phyloP scores from a whole-genome alignment of 805 yeast genomes.

The Yarrowia keelungensis region DNA sequence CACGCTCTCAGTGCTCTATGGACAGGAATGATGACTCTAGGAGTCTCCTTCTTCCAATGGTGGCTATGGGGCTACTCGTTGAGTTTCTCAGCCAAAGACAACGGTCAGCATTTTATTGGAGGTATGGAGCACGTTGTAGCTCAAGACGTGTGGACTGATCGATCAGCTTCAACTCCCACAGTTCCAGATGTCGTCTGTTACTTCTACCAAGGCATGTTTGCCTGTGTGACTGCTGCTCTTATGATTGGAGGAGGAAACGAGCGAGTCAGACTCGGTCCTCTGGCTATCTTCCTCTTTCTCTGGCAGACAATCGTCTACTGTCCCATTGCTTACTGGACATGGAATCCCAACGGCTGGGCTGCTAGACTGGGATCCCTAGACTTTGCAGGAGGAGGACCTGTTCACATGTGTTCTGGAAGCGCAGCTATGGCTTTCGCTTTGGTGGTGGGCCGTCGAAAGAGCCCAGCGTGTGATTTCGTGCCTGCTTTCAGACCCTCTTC shows the following conservation, averaged over 20 bases:
- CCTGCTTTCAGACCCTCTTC: slow-evolving; percentile 85
- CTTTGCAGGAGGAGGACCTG: slow-evolving; percentile 99
- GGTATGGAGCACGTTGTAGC: slow-evolving; percentile 83
- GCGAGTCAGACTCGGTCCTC: slow-evolving; percentile 95
- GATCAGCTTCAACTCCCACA: slow-evolving; percentile 48
- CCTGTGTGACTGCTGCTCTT: slow-evolving; percentile 87
- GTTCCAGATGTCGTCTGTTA: slow-evolving; percentile 90
- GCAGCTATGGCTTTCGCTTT: slow-evolving; percentile 95
- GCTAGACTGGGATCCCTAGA: slow-evolving; percentile 82
- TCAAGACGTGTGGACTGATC: slow-evolving; percentile 63
- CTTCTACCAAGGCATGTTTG: slow-evolving; percentile 96
- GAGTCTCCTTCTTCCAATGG: slow-evolving; percentile 91
- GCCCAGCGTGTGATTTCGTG: slow-evolving; percentile 1
- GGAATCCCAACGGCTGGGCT: slow-evolving; percentile 96
- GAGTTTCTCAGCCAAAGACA: slow-evolving; percentile 69
- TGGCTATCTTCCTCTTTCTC: slow-evolving; percentile 90
- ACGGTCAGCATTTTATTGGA: slow-evolving; percentile 83
- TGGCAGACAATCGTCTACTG: slow-evolving; percentile 97
- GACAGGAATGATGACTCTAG: slow-evolving; percentile 90
- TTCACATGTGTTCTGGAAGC: slow-evolving; percentile 91
- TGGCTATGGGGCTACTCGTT: slow-evolving; percentile 97
- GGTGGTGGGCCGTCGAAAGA: slow-evolving; percentile 80
- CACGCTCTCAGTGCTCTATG: slow-evolving; percentile 93
- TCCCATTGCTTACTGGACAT: slow-evolving; percentile 98
- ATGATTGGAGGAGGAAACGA: slow-evolving; percentile 99